These are phyloP conservation scores for Nicotiana sylvestris DNA, from an alignment of 257 asterid genomes.

Conservation along the genomic window DNA sequence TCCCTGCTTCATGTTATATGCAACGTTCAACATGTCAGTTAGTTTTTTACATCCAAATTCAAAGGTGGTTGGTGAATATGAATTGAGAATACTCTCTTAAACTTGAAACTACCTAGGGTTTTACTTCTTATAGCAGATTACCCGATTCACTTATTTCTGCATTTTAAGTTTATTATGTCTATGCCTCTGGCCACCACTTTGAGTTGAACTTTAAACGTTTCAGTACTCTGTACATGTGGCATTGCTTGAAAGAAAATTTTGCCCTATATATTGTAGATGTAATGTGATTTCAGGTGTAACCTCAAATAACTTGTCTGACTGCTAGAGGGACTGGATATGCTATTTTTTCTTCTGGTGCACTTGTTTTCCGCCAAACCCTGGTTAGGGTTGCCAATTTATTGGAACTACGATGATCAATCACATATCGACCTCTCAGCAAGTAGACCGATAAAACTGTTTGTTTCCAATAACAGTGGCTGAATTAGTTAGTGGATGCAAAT, in stretches of 20 bases:
- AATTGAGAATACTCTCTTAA: neutral
- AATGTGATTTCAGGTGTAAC: neutral
- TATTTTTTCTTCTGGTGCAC: neutral
- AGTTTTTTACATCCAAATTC: neutral
- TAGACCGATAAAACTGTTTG: neutral
- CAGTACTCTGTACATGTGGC: neutral
- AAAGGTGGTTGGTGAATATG: neutral
- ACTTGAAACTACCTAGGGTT: neutral
- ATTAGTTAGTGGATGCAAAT: neutral
- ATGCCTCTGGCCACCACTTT: neutral
- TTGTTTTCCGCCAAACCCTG: neutral
- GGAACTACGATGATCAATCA: neutral
- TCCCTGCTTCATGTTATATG: neutral
- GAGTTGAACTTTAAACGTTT: neutral
- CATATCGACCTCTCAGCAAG: neutral
- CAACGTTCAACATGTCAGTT: neutral
- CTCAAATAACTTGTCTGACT: neutral
- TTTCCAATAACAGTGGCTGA: neutral
- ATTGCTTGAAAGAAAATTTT: neutral
- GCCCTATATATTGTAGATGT: neutral
- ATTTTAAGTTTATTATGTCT: neutral
- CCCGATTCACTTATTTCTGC: neutral
- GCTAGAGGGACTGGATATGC: neutral
- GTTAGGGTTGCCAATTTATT: neutral
- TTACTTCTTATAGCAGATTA: neutral